Evolutionary conservation across 225 moss, liverwort and hornwort species (phyloP).

Genomic region (Sphagnum contortum): DNA sequence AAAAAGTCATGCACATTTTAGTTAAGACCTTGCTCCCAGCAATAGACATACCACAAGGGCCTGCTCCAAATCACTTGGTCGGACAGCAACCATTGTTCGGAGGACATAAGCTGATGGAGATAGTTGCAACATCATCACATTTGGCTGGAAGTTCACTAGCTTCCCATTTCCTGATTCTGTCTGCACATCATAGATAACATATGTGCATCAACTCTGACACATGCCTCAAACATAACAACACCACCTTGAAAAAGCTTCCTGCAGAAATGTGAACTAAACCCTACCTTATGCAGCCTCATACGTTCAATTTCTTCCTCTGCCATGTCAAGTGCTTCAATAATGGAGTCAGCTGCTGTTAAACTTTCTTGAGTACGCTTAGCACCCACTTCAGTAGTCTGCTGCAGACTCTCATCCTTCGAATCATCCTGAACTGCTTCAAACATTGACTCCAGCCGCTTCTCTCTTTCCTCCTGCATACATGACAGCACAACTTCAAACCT

Average conservation of each 20-base stretch:
- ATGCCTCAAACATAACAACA: neutral
- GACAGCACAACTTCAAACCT: neutral
- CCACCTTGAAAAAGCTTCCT: neutral
- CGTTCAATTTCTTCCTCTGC: constrained; percentile 81
- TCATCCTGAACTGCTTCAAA: constrained; percentile 61
- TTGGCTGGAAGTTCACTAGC: constrained; percentile 49
- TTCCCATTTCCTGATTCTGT: constrained; percentile 48
- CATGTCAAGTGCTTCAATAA: constrained; percentile 91
- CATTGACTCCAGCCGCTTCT: constrained; percentile 90
- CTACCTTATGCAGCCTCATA: constrained; percentile 63
- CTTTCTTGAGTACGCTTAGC: constrained; percentile 78
- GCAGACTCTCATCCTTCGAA: constrained; percentile 10
- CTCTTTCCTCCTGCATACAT: constrained; percentile 76
- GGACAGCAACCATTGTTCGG: constrained; percentile 76
- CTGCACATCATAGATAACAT: constrained; percentile 4
- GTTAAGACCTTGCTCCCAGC: no score
- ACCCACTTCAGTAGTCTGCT: constrained; percentile 54
- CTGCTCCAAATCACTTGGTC: constrained; percentile 95
- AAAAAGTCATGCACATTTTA: no score
- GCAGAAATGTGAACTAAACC: neutral
- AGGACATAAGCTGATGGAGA: constrained; percentile 69
- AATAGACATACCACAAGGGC: constrained; percentile 67
- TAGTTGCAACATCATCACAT: constrained; percentile 68
- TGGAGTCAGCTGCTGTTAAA: constrained; percentile 78
- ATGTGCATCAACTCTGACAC: neutral